A percentile compares a stretch with the other conserved stretches of the same genome.
Evolutionary conservation across 1,284 basidiomycete genomes (phyloP).

Genomic region (Cystobasidium sp.): DNA sequence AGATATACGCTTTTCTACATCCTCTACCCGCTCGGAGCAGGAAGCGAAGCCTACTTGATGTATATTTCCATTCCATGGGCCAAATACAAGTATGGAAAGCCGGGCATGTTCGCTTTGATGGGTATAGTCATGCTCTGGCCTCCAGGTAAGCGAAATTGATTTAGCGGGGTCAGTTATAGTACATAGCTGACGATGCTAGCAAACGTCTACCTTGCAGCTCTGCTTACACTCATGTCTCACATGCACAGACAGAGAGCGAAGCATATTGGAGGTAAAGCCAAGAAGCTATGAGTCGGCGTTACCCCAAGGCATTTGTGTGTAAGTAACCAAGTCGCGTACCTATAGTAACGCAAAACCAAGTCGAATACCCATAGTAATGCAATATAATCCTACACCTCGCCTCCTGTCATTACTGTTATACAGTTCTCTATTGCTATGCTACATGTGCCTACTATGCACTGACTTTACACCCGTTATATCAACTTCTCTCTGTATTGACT

Average conservation of each 20-base stretch:
- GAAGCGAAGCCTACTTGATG: slow-evolving; percentile 84
- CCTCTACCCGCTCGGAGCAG: slow-evolving; percentile 89
- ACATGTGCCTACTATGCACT: neutral
- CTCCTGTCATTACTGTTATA: too few species aligned
- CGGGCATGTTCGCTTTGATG: slow-evolving; percentile 45
- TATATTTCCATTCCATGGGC: slow-evolving; percentile 57
- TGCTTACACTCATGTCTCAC: slow-evolving; percentile 51
- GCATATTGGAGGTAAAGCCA: slow-evolving; percentile 37
- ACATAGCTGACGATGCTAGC: neutral
- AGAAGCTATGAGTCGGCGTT: slow-evolving; percentile 4
- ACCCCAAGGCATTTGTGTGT: too few species aligned
- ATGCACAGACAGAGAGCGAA: slow-evolving; percentile 52
- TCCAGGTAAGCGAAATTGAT: slow-evolving; percentile 43
- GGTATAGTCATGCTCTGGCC: slow-evolving; percentile 48
- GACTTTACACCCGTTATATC: too few species aligned
- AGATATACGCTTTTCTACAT: slow-evolving; percentile 91
- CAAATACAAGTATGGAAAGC: slow-evolving; percentile 43
- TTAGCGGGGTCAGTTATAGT: neutral
- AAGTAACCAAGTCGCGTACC: neutral
- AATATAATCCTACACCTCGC: too few species aligned
- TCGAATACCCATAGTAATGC: too few species aligned
- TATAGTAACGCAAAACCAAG: too few species aligned
- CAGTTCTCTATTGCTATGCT: neutral
- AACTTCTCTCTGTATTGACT: too few species aligned
- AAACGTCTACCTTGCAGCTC: slow-evolving; percentile 39